Evolutionary conservation across 176 grass and related monocot genomes (phyloP).

Genomic region (sorghum (Sorghum bicolor)): Sorghum_bicolor_NCBIv3 NC_012875.2:45037001-45037500

Average conservation of each 20-base stretch:
- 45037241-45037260: neutral
- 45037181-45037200: conserved; percentile 29
- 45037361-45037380: too few species aligned
- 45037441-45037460: too few species aligned
- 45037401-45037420: too few species aligned
- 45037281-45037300: neutral
- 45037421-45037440: too few species aligned
- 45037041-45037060: neutral
- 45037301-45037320: too few species aligned
- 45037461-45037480: too few species aligned
- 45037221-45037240: neutral
- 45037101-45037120: neutral
- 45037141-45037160: neutral
- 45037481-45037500: too few species aligned
- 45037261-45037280: neutral
- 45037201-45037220: neutral
- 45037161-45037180: conserved; percentile 30
- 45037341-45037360: too few species aligned
- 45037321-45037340: too few species aligned
- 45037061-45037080: neutral
- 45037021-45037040: neutral
- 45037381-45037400: too few species aligned
- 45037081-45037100: neutral
- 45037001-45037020: too few species aligned
- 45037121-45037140: conserved; percentile 19